Percentiles rank a stretch among this genome's conserved stretches.
Evolutionary conservation across 2,329 filamentous ascomycete species (phyloP).

Genomic region (Falciphora oryzae): DNA sequence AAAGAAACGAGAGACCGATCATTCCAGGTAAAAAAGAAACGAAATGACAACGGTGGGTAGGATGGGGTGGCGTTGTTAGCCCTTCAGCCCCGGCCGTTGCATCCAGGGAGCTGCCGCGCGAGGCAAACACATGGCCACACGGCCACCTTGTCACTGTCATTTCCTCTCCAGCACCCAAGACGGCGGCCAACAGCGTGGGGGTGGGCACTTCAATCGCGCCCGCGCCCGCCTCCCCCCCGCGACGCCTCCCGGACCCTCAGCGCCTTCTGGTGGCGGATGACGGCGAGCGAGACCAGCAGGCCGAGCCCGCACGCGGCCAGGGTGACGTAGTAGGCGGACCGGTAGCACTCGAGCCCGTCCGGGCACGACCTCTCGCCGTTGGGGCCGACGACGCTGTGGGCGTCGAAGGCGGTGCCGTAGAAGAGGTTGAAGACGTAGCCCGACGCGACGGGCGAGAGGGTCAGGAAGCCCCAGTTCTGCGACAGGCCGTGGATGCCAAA

Average conservation of each 20-base stretch:
- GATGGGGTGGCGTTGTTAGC: background rate
- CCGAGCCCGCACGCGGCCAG: slow-evolving; percentile 65
- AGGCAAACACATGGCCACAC: no score
- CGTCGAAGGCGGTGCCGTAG: slow-evolving; percentile 80
- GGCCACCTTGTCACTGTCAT: background rate
- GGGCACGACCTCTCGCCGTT: slow-evolving; percentile 69
- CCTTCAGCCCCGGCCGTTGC: no score
- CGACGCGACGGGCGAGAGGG: slow-evolving; percentile 76
- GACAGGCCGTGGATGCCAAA: slow-evolving; percentile 87
- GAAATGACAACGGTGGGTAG: background rate
- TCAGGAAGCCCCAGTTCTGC: slow-evolving; percentile 97
- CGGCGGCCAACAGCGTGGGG: no score
- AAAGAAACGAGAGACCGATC: background rate
- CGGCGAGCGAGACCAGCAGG: slow-evolving; percentile 62
- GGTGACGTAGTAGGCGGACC: slow-evolving; percentile 73
- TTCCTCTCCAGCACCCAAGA: no score
- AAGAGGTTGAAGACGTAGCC: slow-evolving; percentile 91
- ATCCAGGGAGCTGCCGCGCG: no score
- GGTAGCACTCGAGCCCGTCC: slow-evolving; percentile 76
- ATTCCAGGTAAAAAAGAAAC: no score
- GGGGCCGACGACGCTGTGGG: slow-evolving; percentile 63
- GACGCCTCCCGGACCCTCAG: slow-evolving; percentile 29
- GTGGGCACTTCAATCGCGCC: no score
- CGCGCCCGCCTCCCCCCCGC: background rate
- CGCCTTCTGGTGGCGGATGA: slow-evolving; percentile 54